Evolutionary conservation across 352 stramenopile genomes (phyloP).

Genomic region (Elongisporangium senticosum): DNA sequence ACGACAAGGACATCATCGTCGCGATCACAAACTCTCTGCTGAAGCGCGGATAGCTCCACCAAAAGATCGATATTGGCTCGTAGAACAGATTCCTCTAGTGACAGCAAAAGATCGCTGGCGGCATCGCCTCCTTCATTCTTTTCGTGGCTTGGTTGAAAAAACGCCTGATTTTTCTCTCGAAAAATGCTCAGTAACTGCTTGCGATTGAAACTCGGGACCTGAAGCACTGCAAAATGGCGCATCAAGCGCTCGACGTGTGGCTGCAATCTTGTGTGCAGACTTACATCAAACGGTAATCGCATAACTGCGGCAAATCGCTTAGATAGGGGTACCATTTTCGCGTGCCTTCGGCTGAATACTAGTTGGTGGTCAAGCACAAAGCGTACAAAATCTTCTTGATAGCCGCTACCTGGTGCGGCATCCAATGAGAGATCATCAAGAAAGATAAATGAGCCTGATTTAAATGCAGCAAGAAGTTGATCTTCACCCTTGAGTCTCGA

Average conservation of each 20-base stretch:
- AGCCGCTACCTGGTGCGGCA: background rate
- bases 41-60: slow-evolving; percentile 27
- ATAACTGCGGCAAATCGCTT: slow-evolving; percentile 40
- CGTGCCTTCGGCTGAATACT: slow-evolving; percentile 23
- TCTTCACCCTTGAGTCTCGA: slow-evolving; percentile 14
- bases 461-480: slow-evolving; percentile 24
- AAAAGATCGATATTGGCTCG: slow-evolving; percentile 48
- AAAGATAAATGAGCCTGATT: slow-evolving; percentile 38
- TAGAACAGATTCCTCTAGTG: slow-evolving; percentile 40
- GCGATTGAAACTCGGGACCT: slow-evolving; percentile 29
- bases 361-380: slow-evolving; percentile 41
- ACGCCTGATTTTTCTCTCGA: slow-evolving; percentile 26
- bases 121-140: background rate
- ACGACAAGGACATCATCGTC: slow-evolving; percentile 12
- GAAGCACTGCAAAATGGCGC: slow-evolving; percentile 48
- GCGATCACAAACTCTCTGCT: slow-evolving; percentile 14
- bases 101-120: slow-evolving; percentile 15
- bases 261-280: background rate
- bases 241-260: slow-evolving; percentile 19
- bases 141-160: slow-evolving; percentile 14
- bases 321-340: slow-evolving; percentile 18
- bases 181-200: slow-evolving; percentile 50
- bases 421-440: slow-evolving; percentile 37
- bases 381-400: slow-evolving; percentile 38
- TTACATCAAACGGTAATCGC: slow-evolving; percentile 9